Base-by-base conservation (phyloP, 2,329 filamentous ascomycete species). In the Cercospora sp. region DNA sequence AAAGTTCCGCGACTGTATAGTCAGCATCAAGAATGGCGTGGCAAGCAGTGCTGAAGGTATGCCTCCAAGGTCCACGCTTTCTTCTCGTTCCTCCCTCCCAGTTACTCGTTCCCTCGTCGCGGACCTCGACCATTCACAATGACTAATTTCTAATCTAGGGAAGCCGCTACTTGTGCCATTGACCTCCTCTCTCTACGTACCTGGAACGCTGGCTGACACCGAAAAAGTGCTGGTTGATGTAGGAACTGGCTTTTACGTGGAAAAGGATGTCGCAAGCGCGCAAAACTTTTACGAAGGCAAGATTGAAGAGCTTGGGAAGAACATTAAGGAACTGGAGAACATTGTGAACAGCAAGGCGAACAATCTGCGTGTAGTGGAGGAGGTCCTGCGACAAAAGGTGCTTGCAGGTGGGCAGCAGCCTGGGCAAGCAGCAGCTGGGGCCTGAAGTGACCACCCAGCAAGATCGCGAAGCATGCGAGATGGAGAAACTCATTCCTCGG, bases 111-210 rank as follows among this genome's bases (percentile, higher is more conserved):
- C 12, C 2, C 21, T 28, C 12, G n/a, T 13, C 30, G 7, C 12
- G 53, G 24, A 30, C 16, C 26, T 30, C 16, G 30, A 55, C 59
- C 63, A 40, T 7, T 24, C 13, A 24, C 34, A 43, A 26, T 26
- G 37, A 24, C 57, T 67, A 12, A 69, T 63, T 67, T 37, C 8
- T n/a, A 18, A n/a, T 32, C 30, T 66, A 88, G 80, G 84, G 81
- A 87, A 86, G 75, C 81, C 84, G 7, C 90, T 98, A 59, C 87
- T 99, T 21, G 93, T 99, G n/a, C 95, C 96, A 0, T 82, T 99
- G 70, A 99, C 95, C 12, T 95, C 92, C 75, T 97, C 94, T 0
- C 86, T 99, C 32, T 99, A 99, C 81, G 94, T 99, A 16, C 91
- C 91, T 28, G 96, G 94, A 34, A 89, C 87, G 45, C 84, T 98